Evolutionary conservation across 2,329 filamentous ascomycete genomes (phyloP), one percentile per base, ranked within the genome.

Genomic region (Sporothrix pallida): DNA sequence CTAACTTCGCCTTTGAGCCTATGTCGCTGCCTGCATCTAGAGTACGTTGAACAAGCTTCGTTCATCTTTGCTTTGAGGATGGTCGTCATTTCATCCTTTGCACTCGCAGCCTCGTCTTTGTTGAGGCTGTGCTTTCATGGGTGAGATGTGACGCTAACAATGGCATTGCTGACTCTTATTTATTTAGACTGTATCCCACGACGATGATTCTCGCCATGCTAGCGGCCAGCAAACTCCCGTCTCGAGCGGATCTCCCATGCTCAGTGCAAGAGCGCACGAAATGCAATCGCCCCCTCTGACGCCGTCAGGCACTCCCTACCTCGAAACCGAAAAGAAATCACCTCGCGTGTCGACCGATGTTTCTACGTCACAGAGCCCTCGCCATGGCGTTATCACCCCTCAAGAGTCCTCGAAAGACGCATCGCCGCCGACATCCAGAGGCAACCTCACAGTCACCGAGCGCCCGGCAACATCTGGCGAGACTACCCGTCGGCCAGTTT

Each of bases 211-310:
- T 7, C 80, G 84, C 73, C 89, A 90, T 71, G 85, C 90, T 72
- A 92, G 89, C 79, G 87, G 89, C 74, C 86, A 90, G 73, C 86
- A 89, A 56, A 91, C 90, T 72, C 91, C 90, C 70, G 89, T 83
- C 76, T 90, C 91, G n/a, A 56, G 54, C 76, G 90, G 90, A 75
- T 94, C 92, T 73, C 90, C 92, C 44, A 87, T 87, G 80, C 84
- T 89, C 56, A 92, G 91, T 76, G 91, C 93, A 75, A 87, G 88
- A 75, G 84, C 88, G 62, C 89, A 91, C 74, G 89, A 92, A 73
- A 88, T 97, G 83, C 92, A 95, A 78, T 97, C 95, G 12, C 95
- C 95, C 77, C 94, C 94, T 58, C 87, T 98, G 71, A 98, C 95
- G 13, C 95, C 95, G 20, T 91, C 94, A 72, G 94, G 91, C 70